A percentile compares a stretch with the other conserved stretches of the same genome.
Conservation (phyloP, 2,329 filamentous ascomycete genomes). For the Neonectria coccinea region DNA sequence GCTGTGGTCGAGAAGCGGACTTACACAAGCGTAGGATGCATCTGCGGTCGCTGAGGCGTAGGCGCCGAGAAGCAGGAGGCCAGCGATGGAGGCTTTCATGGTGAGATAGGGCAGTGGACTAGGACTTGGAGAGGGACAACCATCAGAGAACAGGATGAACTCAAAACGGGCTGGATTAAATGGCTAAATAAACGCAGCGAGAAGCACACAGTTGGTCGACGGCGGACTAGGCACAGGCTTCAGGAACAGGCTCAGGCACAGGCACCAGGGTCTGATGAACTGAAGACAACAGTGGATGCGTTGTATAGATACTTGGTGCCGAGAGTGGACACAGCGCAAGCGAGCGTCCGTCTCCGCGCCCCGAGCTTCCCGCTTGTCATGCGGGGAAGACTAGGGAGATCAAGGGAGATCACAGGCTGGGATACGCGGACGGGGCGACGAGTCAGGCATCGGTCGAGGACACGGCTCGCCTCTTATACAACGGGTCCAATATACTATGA, state of each 20-base stretch:
- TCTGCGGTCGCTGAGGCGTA: slow-evolving; percentile 7
- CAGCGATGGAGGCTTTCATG: slow-evolving; percentile 20
- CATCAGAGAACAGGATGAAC: background rate
- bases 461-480: no score
- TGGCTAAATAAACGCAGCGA: background rate
- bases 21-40: slow-evolving; percentile 21
- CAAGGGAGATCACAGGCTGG: no score
- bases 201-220: background rate
- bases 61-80: slow-evolving; percentile 3
- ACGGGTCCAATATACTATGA: no score
- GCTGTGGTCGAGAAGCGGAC: background rate
- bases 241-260: background rate
- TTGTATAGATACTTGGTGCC: no score
- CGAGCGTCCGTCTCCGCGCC: background rate
- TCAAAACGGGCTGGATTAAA: background rate
- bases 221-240: background rate
- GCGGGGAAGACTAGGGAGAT: background rate
- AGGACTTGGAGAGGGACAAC: background rate
- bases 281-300: background rate
- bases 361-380: background rate
- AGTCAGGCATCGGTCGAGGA: no score
- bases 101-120: background rate
- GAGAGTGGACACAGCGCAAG: background rate
- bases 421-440: no score
- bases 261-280: background rate